phyloP scores from a whole-genome alignment of 2,329 filamentous ascomycete species.

The Phyllosticta citribraziliensis region DNA sequence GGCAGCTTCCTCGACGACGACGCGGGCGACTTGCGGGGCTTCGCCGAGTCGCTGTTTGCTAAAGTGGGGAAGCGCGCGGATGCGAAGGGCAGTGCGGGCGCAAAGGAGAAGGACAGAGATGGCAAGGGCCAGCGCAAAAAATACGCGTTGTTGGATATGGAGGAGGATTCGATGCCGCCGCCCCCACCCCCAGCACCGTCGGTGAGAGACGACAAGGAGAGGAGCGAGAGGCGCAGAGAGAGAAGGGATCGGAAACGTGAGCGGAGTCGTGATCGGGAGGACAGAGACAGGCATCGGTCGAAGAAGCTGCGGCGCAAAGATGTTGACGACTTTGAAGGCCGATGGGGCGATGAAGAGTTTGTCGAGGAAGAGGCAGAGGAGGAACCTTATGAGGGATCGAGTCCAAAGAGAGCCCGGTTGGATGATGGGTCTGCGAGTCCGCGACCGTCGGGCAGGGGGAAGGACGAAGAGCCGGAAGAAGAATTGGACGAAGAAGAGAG shows the following conservation, averaged over 20 bases:
- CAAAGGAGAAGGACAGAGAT: background rate
- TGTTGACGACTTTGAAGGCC: conserved; percentile 56
- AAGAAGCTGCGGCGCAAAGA: conserved; percentile 36
- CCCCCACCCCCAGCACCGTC: conserved; percentile 13
- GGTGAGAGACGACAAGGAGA: conserved; percentile 10
- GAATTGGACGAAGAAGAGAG: conserved; percentile 12
- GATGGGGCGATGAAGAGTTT: conserved; percentile 72
- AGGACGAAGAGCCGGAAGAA: conserved; percentile 29
- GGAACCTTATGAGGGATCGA: conserved; percentile 56
- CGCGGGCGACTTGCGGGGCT: conserved; percentile 35
- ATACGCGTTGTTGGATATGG: conserved; percentile 47
- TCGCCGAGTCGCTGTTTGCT: conserved; percentile 38
- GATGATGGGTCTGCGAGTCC: conserved; percentile 41
- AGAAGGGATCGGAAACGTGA: conserved; percentile 23
- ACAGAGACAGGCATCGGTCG: conserved; percentile 26
- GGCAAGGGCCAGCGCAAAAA: conserved; percentile 30
- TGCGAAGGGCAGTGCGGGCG: background rate
- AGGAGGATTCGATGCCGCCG: conserved; percentile 31
- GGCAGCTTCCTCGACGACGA: conserved; percentile 42
- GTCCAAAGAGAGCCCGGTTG: conserved; percentile 50
- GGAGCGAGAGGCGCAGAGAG: conserved; percentile 16
- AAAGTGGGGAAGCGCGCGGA: conserved; percentile 21
- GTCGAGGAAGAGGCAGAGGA: conserved; percentile 40
- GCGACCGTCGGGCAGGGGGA: conserved; percentile 25
- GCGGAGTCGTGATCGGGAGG: conserved; percentile 27